phyloP scores from a whole-genome alignment of 345 rosid species.

The Gossypium mustelinum region DNA sequence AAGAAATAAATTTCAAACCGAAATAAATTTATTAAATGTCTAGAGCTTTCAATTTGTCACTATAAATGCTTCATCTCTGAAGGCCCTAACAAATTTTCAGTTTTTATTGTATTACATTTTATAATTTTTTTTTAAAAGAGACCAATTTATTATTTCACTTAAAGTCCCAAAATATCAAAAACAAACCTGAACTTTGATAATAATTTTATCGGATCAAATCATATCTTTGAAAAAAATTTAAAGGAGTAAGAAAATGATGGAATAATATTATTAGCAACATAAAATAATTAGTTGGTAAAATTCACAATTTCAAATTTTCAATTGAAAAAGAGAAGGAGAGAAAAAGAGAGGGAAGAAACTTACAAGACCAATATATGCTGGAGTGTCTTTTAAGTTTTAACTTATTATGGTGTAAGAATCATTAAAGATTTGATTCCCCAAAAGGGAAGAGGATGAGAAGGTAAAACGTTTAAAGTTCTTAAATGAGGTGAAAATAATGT shows the following conservation, averaged over 20 bases:
- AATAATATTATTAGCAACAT: background rate
- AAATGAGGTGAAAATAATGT: background rate
- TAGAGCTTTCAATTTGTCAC: too few relatives aligned
- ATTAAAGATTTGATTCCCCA: background rate
- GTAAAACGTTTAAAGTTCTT: background rate
- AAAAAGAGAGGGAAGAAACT: too few relatives aligned
- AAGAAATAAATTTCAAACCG: too few relatives aligned
- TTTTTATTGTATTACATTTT: too few relatives aligned
- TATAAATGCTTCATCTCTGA: too few relatives aligned
- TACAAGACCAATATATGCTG: background rate
- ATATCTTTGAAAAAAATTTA: too few relatives aligned
- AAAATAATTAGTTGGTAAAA: background rate
- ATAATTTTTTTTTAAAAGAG: too few relatives aligned
- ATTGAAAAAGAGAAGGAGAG: background rate
- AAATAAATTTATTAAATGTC: too few relatives aligned
- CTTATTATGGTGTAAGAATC: background rate
- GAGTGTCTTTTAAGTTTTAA: background rate
- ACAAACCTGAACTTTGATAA: too few relatives aligned
- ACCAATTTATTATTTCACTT: too few relatives aligned
- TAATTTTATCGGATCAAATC: too few relatives aligned
- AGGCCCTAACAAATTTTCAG: fast-evolving
- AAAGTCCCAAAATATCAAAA: fast-evolving
- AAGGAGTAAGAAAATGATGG: too few relatives aligned
- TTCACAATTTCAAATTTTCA: background rate
- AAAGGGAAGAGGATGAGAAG: background rate